Evolutionary conservation across 495 filamentous ascomycete genomes (phyloP), one percentile per base, ranked within the genome.

Genomic region (Neurospora sp.): DNA sequence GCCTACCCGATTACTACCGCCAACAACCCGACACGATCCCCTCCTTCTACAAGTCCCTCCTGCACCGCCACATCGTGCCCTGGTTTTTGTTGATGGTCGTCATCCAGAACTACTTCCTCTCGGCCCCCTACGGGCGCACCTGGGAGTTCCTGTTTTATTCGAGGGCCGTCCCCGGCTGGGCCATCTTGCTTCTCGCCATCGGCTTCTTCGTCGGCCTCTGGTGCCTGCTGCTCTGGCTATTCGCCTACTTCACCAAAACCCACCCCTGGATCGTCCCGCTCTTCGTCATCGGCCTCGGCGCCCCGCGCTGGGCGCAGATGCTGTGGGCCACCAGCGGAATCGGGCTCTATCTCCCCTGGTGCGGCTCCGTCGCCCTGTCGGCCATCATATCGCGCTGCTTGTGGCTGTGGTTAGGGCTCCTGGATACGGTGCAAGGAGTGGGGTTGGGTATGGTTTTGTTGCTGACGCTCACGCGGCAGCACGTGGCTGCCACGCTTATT

Each of bases 1-100:
- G 89, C 46, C 81, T 92, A 0, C 90, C 90, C 11, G 84, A 86
- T 46, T 91, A 89, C 84, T 92, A 92, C 79, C 87, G 87, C 69
- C 89, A 90, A 71, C 81, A 84, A 1, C 91, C 91, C 2, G 91
- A 90, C 69, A 87, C 88, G 61, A 88, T 93, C 0, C 91, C 91
- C 0, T 85, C 80, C 41, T 89, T 86, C 77, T 91, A 84, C 82
- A 84, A 74, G 6, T 85, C 87, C 18, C 76, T 91, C 11, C 76
- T 85, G 72, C 87, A 88, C 14, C 83, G 89, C 12, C 88, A 88
- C 69, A 88, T 89, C 73, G 84, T 90, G 20, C 78, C 88, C 22
- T 87, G 86, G 86, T 87, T 87, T 80, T 83, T 89, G 78, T 78
- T 89, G 75, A 80, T 84, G 71, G 87, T 90, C 72, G 74, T 90